Evolutionary conservation across 345 rosid genomes (phyloP).

Genomic region (Lumnitzera littorea): DNA sequence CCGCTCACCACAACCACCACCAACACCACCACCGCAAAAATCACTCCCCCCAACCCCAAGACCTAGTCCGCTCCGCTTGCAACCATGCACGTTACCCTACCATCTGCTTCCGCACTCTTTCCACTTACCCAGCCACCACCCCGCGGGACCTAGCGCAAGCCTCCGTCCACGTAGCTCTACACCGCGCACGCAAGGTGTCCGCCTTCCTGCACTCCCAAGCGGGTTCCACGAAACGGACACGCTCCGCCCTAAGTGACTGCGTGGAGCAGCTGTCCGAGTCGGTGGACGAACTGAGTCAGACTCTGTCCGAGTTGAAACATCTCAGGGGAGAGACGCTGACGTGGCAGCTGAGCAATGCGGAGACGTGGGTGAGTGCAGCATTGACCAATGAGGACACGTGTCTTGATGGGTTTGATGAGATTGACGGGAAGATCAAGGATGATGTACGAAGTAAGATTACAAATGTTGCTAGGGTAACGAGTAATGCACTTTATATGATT

Average conservation of each 20-base stretch:
- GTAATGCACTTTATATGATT: slow-evolving; percentile 82
- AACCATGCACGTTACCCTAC: slow-evolving; percentile 66
- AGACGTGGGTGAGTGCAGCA: slow-evolving; percentile 88
- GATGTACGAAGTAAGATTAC: slow-evolving; percentile 46
- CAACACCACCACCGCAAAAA: slow-evolving; percentile 6
- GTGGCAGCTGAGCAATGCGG: slow-evolving; percentile 68
- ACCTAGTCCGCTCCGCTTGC: slow-evolving; percentile 57
- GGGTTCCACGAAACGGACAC: slow-evolving; percentile 23
- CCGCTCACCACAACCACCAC: slow-evolving; percentile 11
- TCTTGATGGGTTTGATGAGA: slow-evolving; percentile 64
- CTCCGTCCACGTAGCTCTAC: slow-evolving; percentile 54
- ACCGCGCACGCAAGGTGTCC: slow-evolving; percentile 32
- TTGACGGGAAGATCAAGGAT: slow-evolving; percentile 28
- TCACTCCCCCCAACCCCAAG: background rate
- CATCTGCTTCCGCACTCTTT: slow-evolving; percentile 61
- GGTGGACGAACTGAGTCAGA: slow-evolving; percentile 51
- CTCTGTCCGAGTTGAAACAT: slow-evolving; percentile 52
- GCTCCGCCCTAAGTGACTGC: slow-evolving; percentile 58
- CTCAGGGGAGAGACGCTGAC: slow-evolving; percentile 40
- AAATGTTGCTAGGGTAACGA: slow-evolving; percentile 60
- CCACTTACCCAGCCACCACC: slow-evolving; percentile 57
- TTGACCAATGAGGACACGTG: slow-evolving; percentile 85
- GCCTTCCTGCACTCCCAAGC: slow-evolving; percentile 21
- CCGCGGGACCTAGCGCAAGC: slow-evolving; percentile 64
- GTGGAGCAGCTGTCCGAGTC: slow-evolving; percentile 64